phyloP scores from a whole-genome alignment of 164 flowering plant species.

The Aristolochia contorta region DNA sequence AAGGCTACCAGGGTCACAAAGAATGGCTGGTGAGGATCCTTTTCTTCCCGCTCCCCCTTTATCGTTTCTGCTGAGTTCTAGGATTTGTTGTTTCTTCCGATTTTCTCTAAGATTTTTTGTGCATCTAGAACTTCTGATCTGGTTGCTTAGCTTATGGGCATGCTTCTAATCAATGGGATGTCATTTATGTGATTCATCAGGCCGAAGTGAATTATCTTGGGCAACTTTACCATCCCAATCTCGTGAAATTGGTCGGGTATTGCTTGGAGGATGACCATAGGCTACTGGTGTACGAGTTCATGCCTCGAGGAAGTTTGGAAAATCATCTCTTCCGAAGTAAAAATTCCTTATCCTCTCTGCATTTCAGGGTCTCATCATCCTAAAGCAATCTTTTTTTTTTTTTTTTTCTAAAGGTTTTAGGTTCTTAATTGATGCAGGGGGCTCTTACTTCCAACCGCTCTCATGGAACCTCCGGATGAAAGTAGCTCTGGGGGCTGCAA shows the following conservation, averaged over 20 bases:
- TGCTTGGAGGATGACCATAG: constrained; percentile 78
- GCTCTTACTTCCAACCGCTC: constrained; percentile 67
- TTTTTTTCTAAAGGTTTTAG: constrained; percentile 6
- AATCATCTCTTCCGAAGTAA: constrained; percentile 78
- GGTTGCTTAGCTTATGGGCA: not conserved
- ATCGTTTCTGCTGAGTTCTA: not conserved
- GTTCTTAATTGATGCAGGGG: constrained; percentile 35
- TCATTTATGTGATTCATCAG: constrained; percentile 22
- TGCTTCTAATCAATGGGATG: not conserved
- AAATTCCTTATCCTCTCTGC: constrained; percentile 19
- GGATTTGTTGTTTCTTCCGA: too few species aligned
- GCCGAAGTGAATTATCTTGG: constrained; percentile 82
- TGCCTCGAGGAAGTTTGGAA: constrained; percentile 82
- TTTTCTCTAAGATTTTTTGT: too few species aligned
- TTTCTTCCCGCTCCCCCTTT: not conserved
- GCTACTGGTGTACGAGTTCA: constrained; percentile 72
- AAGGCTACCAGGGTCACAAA: constrained; percentile 75
- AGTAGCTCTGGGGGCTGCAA: constrained; percentile 76
- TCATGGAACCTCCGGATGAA: constrained; percentile 72
- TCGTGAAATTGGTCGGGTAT: constrained; percentile 68
- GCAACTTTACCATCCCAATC: constrained; percentile 65
- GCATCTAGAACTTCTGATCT: not conserved
- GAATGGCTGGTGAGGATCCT: constrained; percentile 73
- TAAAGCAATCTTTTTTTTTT: constrained; percentile 7
- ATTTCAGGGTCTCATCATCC: not conserved